Conservation (phyloP, 2,329 filamentous ascomycete genomes). For the Coleophoma eucalyptorum region DNA sequence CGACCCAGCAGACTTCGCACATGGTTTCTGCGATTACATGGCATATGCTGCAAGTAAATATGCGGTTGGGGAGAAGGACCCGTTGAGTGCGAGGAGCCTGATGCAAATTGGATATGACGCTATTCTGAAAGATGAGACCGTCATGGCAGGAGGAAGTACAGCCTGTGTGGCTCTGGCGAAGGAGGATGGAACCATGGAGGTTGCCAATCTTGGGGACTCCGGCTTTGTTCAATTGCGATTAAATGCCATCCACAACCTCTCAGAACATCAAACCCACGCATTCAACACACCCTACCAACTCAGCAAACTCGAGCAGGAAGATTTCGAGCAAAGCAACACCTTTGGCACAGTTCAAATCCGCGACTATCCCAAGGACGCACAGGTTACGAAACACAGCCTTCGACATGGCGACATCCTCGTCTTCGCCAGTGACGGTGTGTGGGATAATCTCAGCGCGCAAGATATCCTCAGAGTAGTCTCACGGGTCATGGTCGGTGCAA, state of each 20-base stretch:
- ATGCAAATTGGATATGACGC: constrained; percentile 83
- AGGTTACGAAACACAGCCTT: constrained; percentile 70
- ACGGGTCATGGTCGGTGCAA: constrained; percentile 66
- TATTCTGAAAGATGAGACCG: constrained; percentile 68
- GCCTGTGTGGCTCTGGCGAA: constrained; percentile 81
- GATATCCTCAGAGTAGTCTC: constrained; percentile 82
- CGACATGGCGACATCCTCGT: constrained; percentile 92
- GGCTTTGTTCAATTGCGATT: constrained; percentile 85
- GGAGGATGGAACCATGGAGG: constrained; percentile 71
- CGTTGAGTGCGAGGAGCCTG: constrained; percentile 61
- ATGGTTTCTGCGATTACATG: constrained; percentile 92
- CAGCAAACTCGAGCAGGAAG: constrained; percentile 76
- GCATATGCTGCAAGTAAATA: constrained; percentile 58
- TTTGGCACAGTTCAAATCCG: constrained; percentile 81
- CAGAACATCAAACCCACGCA: constrained; percentile 85
- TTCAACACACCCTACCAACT: constrained; percentile 98
- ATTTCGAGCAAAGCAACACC: constrained; percentile 73
- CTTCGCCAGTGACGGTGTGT: constrained; percentile 91
- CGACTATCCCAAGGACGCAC: constrained; percentile 81
- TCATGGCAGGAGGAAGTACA: constrained; percentile 84
- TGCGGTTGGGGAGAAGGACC: constrained; percentile 20
- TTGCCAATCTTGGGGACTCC: constrained; percentile 94
- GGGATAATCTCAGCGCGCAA: constrained; percentile 92
- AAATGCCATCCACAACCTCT: constrained; percentile 80
- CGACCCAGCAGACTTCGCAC: constrained; percentile 92